Evolutionary conservation across 192 early-diverging fungal genomes (phyloP), one percentile per base, ranked within the genome.

Genomic region (Rhizoclosmatium sp.): DNA sequence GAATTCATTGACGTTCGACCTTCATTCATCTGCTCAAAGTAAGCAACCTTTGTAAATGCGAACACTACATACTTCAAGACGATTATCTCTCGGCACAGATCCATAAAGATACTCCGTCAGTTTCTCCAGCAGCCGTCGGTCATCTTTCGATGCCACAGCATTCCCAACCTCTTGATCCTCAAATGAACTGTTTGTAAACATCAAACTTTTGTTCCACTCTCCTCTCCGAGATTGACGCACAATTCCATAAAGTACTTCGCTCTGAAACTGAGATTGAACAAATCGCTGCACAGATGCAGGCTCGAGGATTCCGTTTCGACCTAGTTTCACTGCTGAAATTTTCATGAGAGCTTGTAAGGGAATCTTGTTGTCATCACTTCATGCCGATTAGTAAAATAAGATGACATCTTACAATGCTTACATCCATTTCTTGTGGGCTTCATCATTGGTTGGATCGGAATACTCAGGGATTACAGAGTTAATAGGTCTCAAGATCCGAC

Each of bases 221-320:
- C 77, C 77, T 16, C 39, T 31, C 2, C 77, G 47, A 4, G 77
- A 61, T 46, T 78, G 77, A 14, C 41, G 69, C 16, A 78, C 65
- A 54, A 78, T 61, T 40, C 77, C 77, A 47, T 14, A 4, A 12
- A 78, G 16, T n/a, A 78, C 46, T 47, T 78, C 67, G 9, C 70
- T 68, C 58, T 78, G 77, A 47, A 78, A 78, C 2, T 62, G 5
- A 3, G 77, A 78, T 71, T 78, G 77, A 23, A 78, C 68, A 16
- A 69, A 60, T 31, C 59, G 14, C 68, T 78, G 77, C 48, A 70
- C 77, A 9, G 77, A 70, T 46, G 77, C 14, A 40, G 77, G 54
- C 44, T 71, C 56, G 2, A 78, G 23, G 12, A 78, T 39, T 58
- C 56, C 65, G n/a, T 62, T 69, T 4, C 77, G 66, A 16, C 66